Evolutionary conservation across 257 asterid genomes (phyloP).

Genomic region (Nicotiana sylvestris): DNA sequence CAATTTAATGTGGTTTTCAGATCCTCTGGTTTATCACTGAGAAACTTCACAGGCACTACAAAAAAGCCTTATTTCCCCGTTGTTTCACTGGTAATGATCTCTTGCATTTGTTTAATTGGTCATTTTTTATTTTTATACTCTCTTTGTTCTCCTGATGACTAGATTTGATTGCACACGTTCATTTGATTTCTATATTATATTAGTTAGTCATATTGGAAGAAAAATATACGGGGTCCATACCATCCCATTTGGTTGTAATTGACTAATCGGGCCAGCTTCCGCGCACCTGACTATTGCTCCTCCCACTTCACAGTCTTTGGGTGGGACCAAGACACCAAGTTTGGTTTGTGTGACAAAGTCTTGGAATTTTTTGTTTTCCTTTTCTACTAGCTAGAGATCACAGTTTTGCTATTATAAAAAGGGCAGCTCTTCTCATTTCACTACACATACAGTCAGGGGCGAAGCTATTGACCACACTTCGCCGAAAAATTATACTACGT

Average conservation of each 20-base stretch:
- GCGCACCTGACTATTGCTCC: too few relatives aligned
- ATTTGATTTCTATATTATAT: neutral
- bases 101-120: neutral
- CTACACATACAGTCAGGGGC: neutral
- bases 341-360: neutral
- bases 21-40: conserved; percentile 56
- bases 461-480: too few relatives aligned
- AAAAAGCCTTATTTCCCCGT: conserved; percentile 30
- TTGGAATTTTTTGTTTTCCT: neutral
- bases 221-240: neutral
- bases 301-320: too few relatives aligned
- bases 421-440: neutral
- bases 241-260: neutral
- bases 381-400: neutral
- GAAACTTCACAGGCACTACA: conserved; percentile 33
- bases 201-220: neutral
- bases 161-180: neutral
- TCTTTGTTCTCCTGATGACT: neutral
- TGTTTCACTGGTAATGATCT: conserved; percentile 39
- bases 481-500: too few relatives aligned
- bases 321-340: neutral
- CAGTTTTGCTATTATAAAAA: neutral
- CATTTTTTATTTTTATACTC: neutral
- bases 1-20: conserved; percentile 27
- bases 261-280: too few relatives aligned